These are phyloP conservation scores for Microascus cirrosus DNA, from an alignment of 2,329 filamentous ascomycete species.

Conservation along the genomic window DNA sequence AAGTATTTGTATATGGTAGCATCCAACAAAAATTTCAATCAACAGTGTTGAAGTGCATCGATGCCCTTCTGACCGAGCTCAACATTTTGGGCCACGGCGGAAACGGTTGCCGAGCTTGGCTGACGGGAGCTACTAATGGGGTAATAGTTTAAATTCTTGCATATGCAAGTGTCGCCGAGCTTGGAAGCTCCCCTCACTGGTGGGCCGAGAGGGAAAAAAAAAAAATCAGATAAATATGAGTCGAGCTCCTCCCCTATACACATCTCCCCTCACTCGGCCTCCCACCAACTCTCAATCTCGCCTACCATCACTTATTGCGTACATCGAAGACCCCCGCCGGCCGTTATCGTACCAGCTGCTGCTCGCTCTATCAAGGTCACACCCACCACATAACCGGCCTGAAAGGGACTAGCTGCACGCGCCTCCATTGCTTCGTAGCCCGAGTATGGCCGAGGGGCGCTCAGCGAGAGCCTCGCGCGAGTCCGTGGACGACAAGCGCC, in stretches of 20 bases:
- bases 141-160: too few species aligned
- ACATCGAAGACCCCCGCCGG: not conserved
- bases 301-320: not conserved
- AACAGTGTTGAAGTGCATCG: too few species aligned
- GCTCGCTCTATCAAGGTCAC: not conserved
- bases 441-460: slow-evolving; percentile 30
- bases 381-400: not conserved
- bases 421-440: slow-evolving; percentile 38
- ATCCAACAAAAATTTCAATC: too few species aligned
- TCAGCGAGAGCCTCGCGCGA: slow-evolving; percentile 14
- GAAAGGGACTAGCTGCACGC: slow-evolving; percentile 25
- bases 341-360: not conserved
- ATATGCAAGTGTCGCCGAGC: too few species aligned
- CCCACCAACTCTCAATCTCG: not conserved
- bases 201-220: not conserved
- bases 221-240: not conserved
- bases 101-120: too few species aligned
- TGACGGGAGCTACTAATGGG: too few species aligned
- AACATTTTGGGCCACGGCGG: too few species aligned
- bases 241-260: not conserved
- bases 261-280: not conserved
- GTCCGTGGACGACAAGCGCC: slow-evolving; percentile 19
- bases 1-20: too few species aligned
- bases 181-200: too few species aligned
- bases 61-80: too few species aligned